Percentiles rank a stretch among this genome's conserved stretches.
phyloP scores from a whole-genome alignment of 176 grass and related monocot genomes.

The Juncus effusus region DNA sequence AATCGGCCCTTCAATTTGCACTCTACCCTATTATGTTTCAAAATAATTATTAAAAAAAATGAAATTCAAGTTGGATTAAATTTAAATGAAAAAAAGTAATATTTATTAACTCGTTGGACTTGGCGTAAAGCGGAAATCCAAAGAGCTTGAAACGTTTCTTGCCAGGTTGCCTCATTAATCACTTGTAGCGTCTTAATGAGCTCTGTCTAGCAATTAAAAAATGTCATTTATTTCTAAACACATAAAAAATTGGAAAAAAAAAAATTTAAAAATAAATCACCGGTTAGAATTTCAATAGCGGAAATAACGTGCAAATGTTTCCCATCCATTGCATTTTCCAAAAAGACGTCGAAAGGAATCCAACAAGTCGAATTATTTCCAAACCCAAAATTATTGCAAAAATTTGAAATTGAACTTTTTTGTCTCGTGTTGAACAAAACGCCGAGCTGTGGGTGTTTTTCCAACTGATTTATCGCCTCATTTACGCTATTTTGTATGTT shows the following conservation, averaged over 20 bases:
- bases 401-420: constrained; percentile 42
- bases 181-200: constrained; percentile 62
- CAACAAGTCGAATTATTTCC: constrained; percentile 55
- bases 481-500: constrained; percentile 54
- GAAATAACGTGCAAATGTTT: constrained; percentile 63
- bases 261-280: constrained; percentile 27
- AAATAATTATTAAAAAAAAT: neutral
- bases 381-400: constrained; percentile 37
- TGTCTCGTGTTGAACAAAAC: constrained; percentile 43
- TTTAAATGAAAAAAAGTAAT: constrained; percentile 8
- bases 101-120: constrained; percentile 68
- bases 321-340: constrained; percentile 81
- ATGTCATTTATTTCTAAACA: constrained; percentile 11
- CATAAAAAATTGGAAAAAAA: constrained; percentile 4
- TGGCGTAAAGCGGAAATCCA: constrained; percentile 74
- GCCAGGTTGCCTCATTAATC: constrained; percentile 78
- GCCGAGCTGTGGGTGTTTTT: constrained; percentile 50
- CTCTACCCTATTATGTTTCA: constrained; percentile 34
- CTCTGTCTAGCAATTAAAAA: constrained; percentile 44
- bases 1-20: constrained; percentile 55
- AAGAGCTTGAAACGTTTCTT: constrained; percentile 83
- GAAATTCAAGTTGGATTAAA: neutral
- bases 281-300: constrained; percentile 66
- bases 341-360: constrained; percentile 79
- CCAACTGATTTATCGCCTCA: constrained; percentile 32